Evolutionary conservation across 495 filamentous ascomycete species (phyloP).

Genomic region (Annulohypoxylon nitens): DNA sequence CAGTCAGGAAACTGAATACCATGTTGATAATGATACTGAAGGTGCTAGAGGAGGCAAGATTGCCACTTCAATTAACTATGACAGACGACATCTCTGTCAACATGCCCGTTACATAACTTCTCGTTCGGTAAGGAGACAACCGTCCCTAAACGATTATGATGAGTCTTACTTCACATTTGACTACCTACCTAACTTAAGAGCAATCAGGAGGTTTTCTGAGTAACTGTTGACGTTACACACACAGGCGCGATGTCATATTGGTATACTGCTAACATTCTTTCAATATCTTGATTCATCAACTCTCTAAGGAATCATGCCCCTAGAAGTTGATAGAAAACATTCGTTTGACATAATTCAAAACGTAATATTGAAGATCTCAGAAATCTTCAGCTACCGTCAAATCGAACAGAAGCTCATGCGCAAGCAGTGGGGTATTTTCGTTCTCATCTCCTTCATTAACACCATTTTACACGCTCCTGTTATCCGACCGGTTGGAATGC

Average conservation of each 20-base stretch:
- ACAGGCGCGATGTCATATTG: not conserved
- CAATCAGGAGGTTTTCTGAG: not conserved
- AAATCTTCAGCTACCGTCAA: not conserved
- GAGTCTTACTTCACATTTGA: too few relatives aligned
- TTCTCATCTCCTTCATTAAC: conserved; percentile 1
- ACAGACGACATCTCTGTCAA: not conserved
- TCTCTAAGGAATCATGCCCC: too few relatives aligned
- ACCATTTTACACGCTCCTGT: conserved; percentile 34
- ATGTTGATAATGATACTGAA: not conserved
- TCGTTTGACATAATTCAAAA: too few relatives aligned
- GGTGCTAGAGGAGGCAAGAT: not conserved
- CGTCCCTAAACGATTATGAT: too few relatives aligned
- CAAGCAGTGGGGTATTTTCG: conserved; percentile 28
- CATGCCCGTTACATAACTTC: not conserved
- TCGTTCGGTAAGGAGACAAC: too few relatives aligned
- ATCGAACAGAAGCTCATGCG: not conserved
- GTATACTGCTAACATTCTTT: not conserved
- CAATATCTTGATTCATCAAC: too few relatives aligned
- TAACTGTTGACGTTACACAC: not conserved
- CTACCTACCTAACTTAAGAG: not conserved
- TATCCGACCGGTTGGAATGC: conserved; percentile 36
- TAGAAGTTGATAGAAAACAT: too few relatives aligned
- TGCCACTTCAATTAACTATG: not conserved
- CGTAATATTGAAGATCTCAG: not conserved
- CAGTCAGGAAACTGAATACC: not conserved